Base-by-base conservation (phyloP, 495 filamentous ascomycete genomes). In the Aspergillus conjunctus region DNA sequence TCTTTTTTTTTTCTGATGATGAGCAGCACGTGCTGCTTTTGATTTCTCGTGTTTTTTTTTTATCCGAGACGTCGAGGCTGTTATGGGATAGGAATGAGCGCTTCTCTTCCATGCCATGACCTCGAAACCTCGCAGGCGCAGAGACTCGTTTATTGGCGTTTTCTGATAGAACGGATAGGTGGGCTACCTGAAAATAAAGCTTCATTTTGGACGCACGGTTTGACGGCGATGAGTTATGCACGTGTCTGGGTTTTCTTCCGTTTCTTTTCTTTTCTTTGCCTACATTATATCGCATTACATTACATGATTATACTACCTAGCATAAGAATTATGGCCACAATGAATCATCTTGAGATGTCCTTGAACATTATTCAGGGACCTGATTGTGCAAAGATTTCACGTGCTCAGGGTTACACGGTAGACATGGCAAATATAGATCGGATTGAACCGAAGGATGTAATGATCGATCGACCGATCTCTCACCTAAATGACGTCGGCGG, bases 161-260 rank as follows among this genome's bases (percentile, higher is more conserved):
- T 59, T 45, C 20, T 49, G 30, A 59, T 61, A 65, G 63, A 26
- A 65, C 43, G 59, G 55, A 58, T 8, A 48, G 51, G 58, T 30
- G 33, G 6, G 54, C 41, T 12, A 48, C 44, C 31, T 30, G 12
- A 34, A 33, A 30, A 32, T 52, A n/a, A 4, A 21, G 22, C 33
- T 30, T 48, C 41, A 45, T 56, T 56, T 33, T 14, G 44, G 26
- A 33, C 45, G 18, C 21, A 39, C 37, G 9, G 37, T 5, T n/a
- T 41, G 37, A 41, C 26, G 26, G 26, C 26, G 26, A 62, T 22
- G 54, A 58, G 48, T 53, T 45, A 62, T 46, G 54, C 48, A 58
- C 43, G n/a, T 62, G 21, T 43, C 26, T 26, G 26, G 26, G 26
- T 2, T 26, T 26, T 26, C 26, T 26, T 5, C 26, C 26, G 2